Percentiles rank a stretch among this genome's conserved stretches.
These are phyloP conservation scores for Diplotaxis tenuifolia DNA, from an alignment of 345 rosid genomes.

Conservation along the genomic window DNA sequence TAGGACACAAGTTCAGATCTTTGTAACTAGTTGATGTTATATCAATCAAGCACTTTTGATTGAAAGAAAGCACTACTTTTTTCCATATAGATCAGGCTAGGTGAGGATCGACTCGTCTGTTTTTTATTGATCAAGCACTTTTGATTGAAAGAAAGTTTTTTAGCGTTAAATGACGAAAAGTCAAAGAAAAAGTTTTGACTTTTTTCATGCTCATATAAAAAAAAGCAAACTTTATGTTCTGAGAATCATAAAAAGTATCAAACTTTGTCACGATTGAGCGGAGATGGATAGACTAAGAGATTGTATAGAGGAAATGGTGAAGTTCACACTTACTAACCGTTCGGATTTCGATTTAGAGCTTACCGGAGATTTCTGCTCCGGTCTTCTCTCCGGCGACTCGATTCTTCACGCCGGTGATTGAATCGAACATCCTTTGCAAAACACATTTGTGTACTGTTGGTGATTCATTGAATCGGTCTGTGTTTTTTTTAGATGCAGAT, in stretches of 20 bases:
- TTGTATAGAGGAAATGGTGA: conserved; percentile 44
- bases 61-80: conserved; percentile 1
- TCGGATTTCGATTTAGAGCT: conserved; percentile 39
- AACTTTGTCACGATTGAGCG: not conserved
- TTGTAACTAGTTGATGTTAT: not conserved
- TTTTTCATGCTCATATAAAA: not conserved
- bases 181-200: not conserved
- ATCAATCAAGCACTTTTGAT: conserved; percentile 7
- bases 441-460: not conserved
- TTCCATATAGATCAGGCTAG: too few species aligned
- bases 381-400: conserved; percentile 37
- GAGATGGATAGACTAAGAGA: conserved; percentile 41
- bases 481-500: not conserved
- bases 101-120: too few species aligned
- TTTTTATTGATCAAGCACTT: not conserved
- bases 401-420: conserved; percentile 15
- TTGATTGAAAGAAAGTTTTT: conserved; percentile 8
- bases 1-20: conserved; percentile 3
- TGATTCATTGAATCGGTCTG: not conserved
- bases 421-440: not conserved
- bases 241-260: not conserved
- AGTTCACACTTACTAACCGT: conserved; percentile 42
- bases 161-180: not conserved
- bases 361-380: conserved; percentile 46
- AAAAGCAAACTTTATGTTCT: not conserved